A percentile compares a stretch with the other conserved stretches of the same genome.
phyloP scores from a whole-genome alignment of 305 asterid species.

The Fraxinus dipetala region DNA sequence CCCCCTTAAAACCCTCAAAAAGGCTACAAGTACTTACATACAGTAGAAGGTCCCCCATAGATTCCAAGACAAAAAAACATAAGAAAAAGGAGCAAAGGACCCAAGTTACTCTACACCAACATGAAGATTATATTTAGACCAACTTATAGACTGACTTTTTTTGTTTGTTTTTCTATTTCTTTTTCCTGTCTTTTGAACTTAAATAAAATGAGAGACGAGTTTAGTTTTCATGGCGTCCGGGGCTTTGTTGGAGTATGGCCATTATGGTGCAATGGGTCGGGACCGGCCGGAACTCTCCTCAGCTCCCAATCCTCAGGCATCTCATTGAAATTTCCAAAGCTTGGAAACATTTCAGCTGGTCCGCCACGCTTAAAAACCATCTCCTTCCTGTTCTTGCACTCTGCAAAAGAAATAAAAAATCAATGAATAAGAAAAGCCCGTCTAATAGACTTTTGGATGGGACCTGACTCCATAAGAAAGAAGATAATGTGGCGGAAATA shows the following conservation, averaged over 20 bases:
- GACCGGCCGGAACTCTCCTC: slow-evolving; percentile 57
- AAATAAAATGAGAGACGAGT: neutral
- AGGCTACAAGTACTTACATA: neutral
- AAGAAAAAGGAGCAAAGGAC: neutral
- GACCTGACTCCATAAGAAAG: neutral
- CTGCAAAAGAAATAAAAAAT: neutral
- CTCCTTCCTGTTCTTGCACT: slow-evolving; percentile 33
- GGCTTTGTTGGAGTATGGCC: slow-evolving; percentile 50
- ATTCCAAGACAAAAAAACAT: neutral
- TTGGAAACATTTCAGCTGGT: neutral
- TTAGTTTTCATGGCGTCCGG: slow-evolving; percentile 35
- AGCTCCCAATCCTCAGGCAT: slow-evolving; percentile 42
- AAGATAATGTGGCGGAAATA: neutral
- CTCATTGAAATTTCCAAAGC: slow-evolving; percentile 18
- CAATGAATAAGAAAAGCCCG: neutral
- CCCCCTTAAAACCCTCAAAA: neutral
- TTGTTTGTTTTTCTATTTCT: neutral
- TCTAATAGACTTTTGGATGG: neutral
- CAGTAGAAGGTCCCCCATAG: neutral
- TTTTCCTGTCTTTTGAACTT: neutral
- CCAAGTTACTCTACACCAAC: neutral
- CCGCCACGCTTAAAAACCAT: slow-evolving; percentile 29
- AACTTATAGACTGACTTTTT: neutral
- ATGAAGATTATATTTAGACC: neutral
- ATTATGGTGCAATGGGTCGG: slow-evolving; percentile 68